Base-by-base conservation (phyloP, 2,329 filamentous ascomycete species). In the Penicillium psychrosexuale region DNA sequence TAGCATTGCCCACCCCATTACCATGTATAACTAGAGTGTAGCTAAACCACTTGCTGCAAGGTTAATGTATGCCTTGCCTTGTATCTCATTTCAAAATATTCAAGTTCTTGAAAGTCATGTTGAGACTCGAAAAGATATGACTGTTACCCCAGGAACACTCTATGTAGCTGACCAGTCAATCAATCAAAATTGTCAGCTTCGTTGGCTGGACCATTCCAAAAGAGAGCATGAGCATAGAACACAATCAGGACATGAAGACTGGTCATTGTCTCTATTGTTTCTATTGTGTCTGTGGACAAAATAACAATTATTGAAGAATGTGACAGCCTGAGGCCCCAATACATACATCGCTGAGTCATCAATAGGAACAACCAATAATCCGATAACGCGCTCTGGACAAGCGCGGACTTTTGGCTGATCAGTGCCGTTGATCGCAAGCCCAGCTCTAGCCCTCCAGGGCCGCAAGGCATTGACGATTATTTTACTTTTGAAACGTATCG, bases 371-470 rank as follows among this genome's bases (percentile, higher is more conserved):
- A 61, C 33, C 3, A 2, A 12, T 37, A 17, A 19, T 44, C 62
- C 63, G 61, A 24, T 6, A 58, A 60, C 61, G 61, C 65, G 57
- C 67, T 80, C 36, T 69, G 53, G 54, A 53, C 56, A 56, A 57
- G 63, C 63, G 61, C 63, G 63, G 60, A 64, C 62, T 64, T 63
- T 64, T 62, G 62, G 63, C 56, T 64, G 61, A 64, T 65, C 60
- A 56, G 51, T 52, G 51, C 56, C 51, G 60, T 58, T 64, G 56
- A 65, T 63, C 61, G 51, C 59, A 63, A 65, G 54, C 39, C 37
- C 55, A 60, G 48, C 55, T 58, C 44, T 50, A 58, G 62, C 58
- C 56, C 56, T 61, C 51, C 50, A 61, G 51, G 60, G 54, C 62
- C 47, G 52, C 44, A 53, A 63, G 56, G 57, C 52, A 65, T 65